Conservation (phyloP, 2,329 filamentous ascomycete genomes). For the Cladosporium sp. region DNA sequence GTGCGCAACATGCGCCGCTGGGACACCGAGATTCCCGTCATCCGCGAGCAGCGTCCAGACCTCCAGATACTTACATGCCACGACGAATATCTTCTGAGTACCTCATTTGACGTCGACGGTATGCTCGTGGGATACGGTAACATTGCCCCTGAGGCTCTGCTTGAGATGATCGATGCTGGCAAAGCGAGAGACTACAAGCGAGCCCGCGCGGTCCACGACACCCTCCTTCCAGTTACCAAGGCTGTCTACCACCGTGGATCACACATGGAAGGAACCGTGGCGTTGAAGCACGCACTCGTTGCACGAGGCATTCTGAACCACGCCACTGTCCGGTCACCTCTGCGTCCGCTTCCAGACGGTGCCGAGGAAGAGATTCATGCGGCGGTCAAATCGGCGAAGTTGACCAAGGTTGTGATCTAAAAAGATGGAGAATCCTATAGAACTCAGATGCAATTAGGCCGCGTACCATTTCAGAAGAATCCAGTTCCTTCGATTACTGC, state of each 20-base stretch:
- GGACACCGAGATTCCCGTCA: slow-evolving; percentile 53
- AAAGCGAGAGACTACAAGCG: slow-evolving; percentile 46
- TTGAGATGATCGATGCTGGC: slow-evolving; percentile 49
- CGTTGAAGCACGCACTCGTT: slow-evolving; percentile 48
- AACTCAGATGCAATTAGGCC: too few species aligned
- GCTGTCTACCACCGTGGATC: slow-evolving; percentile 52
- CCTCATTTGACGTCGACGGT: slow-evolving; percentile 49
- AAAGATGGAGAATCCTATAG: too few species aligned
- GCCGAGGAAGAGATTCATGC: slow-evolving; percentile 42
- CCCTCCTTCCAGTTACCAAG: slow-evolving; percentile 48
- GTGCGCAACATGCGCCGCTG: slow-evolving; percentile 54
- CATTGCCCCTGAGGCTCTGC: slow-evolving; percentile 47
- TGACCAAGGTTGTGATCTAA: slow-evolving; percentile 15
- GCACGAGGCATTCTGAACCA: slow-evolving; percentile 47
- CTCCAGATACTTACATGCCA: slow-evolving; percentile 50
- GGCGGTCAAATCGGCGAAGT: slow-evolving; percentile 33
- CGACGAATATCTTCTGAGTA: slow-evolving; percentile 51
- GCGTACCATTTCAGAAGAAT: too few species aligned
- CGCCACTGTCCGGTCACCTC: slow-evolving; percentile 47
- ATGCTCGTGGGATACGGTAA: slow-evolving; percentile 53
- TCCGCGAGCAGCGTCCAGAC: slow-evolving; percentile 45
- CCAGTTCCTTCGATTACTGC: too few species aligned
- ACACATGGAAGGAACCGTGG: slow-evolving; percentile 50
- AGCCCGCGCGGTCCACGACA: slow-evolving; percentile 48
- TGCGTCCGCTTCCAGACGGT: slow-evolving; percentile 41